phyloP scores from a whole-genome alignment of 352 stramenopile genomes.

The Phytophthora foliorum region DNA sequence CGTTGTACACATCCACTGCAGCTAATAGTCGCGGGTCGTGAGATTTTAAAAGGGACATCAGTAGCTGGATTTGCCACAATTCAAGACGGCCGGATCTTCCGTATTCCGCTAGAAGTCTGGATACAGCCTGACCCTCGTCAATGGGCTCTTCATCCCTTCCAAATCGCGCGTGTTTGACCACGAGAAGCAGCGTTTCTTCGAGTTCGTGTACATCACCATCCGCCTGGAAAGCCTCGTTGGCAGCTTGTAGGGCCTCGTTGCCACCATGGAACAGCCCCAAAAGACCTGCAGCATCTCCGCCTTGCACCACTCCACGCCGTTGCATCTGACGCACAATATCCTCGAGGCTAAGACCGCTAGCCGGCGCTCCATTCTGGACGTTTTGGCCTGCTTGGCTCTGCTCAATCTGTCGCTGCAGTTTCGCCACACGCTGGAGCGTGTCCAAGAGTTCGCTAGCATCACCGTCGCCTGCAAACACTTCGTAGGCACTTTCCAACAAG shows the following conservation, averaged over 20 bases:
- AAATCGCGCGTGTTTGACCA: constrained; percentile 86
- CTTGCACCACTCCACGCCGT: constrained; percentile 52
- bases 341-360: constrained; percentile 56
- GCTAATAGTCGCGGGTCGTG: constrained; percentile 62
- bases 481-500: constrained; percentile 76
- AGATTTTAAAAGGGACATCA: constrained; percentile 55
- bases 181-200: constrained; percentile 80
- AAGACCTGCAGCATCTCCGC: constrained; percentile 68
- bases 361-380: not conserved
- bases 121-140: constrained; percentile 41
- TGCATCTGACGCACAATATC: constrained; percentile 82
- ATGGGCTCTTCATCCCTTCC: constrained; percentile 28
- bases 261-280: constrained; percentile 69
- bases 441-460: constrained; percentile 78
- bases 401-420: constrained; percentile 67
- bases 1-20: constrained; percentile 64
- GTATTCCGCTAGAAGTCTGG: constrained; percentile 49
- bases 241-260: constrained; percentile 80
- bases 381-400: constrained; percentile 44
- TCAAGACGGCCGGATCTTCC: constrained; percentile 46
- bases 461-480: constrained; percentile 66
- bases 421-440: constrained; percentile 75
- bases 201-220: constrained; percentile 82
- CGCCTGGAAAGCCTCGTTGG: constrained; percentile 76
- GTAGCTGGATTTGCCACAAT: constrained; percentile 67